Evolutionary conservation across 179 eudicot genomes (phyloP).

Genomic region (Spinacia oleracea): DNA sequence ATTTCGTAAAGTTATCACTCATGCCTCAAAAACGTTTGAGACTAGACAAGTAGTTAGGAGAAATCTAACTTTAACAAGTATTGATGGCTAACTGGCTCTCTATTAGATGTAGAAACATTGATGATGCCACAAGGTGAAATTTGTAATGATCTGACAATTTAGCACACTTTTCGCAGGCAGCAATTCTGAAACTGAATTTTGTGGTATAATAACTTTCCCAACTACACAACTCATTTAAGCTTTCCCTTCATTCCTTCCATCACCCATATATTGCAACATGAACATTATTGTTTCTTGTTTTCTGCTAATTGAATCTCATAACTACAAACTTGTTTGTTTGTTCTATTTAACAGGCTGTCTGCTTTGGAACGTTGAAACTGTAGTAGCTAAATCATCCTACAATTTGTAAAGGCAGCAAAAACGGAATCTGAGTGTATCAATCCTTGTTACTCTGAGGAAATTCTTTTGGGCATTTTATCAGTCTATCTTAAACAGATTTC

Average conservation of each 20-base stretch:
- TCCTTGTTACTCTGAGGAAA: neutral
- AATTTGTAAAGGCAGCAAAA: neutral
- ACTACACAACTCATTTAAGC: neutral
- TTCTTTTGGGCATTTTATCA: conserved; percentile 9
- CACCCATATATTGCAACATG: neutral
- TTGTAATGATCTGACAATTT: too few relatives aligned
- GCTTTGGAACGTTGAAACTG: too few relatives aligned
- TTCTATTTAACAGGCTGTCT: neutral
- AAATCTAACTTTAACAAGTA: too few relatives aligned
- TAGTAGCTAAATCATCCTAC: too few relatives aligned
- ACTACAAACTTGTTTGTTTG: neutral
- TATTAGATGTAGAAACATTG: too few relatives aligned
- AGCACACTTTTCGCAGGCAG: conserved; percentile 21
- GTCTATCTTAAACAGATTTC: conserved; percentile 17
- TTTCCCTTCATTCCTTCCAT: conserved; percentile 12
- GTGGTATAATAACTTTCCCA: neutral
- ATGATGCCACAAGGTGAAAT: too few relatives aligned
- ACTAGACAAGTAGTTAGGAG: too few relatives aligned
- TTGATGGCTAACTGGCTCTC: too few relatives aligned
- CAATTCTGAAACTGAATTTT: conserved; percentile 13
- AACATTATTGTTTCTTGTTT: neutral
- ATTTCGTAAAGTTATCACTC: too few relatives aligned
- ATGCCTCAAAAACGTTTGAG: too few relatives aligned
- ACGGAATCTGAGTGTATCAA: neutral
- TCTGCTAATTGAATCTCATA: neutral